phyloP scores from a whole-genome alignment of 1,284 basidiomycete species.

The Kwoniella shivajii region DNA sequence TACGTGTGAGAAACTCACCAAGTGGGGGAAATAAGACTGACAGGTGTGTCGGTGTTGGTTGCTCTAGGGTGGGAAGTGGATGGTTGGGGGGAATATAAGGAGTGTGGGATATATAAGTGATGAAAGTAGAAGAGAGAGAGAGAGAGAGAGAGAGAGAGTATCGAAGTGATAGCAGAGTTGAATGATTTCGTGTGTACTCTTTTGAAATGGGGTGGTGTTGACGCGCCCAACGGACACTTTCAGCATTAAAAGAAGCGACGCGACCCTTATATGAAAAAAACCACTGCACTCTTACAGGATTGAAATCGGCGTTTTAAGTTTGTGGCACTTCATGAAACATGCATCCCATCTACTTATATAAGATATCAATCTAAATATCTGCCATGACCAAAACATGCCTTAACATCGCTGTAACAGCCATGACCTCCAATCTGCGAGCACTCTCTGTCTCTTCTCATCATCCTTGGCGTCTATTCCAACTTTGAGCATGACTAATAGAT shows the following conservation, averaged over 20 bases:
- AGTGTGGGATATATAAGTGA: background rate
- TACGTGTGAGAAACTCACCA: background rate
- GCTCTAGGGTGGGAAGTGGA: background rate
- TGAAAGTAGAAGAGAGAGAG: background rate
- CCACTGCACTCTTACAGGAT: too few relatives aligned
- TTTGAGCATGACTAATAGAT: slow-evolving; percentile 47
- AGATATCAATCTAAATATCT: background rate
- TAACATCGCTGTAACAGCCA: slow-evolving; percentile 51
- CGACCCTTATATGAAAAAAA: too few relatives aligned
- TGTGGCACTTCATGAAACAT: slow-evolving; percentile 1
- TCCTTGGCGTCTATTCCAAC: slow-evolving; percentile 52
- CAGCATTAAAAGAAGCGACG: background rate
- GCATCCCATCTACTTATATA: background rate
- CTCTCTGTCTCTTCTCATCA: slow-evolving; percentile 53
- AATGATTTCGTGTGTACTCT: background rate
- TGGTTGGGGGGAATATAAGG: background rate
- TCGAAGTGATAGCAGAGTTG: background rate
- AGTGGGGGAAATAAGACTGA: slow-evolving; percentile 3
- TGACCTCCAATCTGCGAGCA: slow-evolving; percentile 51
- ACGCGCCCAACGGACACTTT: background rate
- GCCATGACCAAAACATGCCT: background rate
- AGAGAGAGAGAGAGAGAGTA: background rate
- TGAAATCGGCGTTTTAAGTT: background rate
- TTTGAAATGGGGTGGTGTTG: background rate
- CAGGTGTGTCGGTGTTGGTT: slow-evolving; percentile 2